Evolutionary conservation across 148 eudicot species (phyloP), one percentile per base, ranked within the genome.

Genomic region (Spergularia marina): DNA sequence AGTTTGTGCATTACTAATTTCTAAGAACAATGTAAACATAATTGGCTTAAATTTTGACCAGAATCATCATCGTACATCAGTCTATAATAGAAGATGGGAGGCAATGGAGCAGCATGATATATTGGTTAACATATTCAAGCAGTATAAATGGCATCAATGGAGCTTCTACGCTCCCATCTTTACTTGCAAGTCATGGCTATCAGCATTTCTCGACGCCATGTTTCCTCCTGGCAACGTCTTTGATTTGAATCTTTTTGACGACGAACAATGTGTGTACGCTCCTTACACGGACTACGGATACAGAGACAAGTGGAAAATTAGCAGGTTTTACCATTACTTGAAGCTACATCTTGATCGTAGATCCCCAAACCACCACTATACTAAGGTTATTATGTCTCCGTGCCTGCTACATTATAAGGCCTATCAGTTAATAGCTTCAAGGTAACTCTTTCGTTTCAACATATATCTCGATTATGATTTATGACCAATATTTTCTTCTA

Each of bases 111-210:
- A 59, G 0, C 64, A 59, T 17, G 64, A 59, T 25, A 12, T 59
- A 20, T 7, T 20, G 34, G 21, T 59, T 59, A 18, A 20, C 64
- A 59, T 59, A 59, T 18, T 59, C 34, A 59, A 59, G 64, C 20
- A 17, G 30, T 18, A 18, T 8, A 2, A 4, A 20, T 59, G 30
- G 64, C n/a, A 59, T 23, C 18, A 18, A 6, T 59, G 64, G 64
- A 7, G 34, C 34, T 30, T 30, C 3, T 30, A 8, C 25, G 1
- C 21, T 59, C 10, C 20, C 21, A 18, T 59, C 34, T 5, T 20
- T 30, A 23, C 21, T 59, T 59, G 64, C 64, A 59, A 59, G 64
- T 18, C 64, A 59, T 20, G 64, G 64, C 64, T 59, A 59, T 61
- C 65, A 10, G 15, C 65, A 20, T 61, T 61, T 23, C 65, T 61